These are phyloP conservation scores for Claviceps sp. DNA, from an alignment of 2,329 filamentous ascomycete species.

Conservation along the genomic window DNA sequence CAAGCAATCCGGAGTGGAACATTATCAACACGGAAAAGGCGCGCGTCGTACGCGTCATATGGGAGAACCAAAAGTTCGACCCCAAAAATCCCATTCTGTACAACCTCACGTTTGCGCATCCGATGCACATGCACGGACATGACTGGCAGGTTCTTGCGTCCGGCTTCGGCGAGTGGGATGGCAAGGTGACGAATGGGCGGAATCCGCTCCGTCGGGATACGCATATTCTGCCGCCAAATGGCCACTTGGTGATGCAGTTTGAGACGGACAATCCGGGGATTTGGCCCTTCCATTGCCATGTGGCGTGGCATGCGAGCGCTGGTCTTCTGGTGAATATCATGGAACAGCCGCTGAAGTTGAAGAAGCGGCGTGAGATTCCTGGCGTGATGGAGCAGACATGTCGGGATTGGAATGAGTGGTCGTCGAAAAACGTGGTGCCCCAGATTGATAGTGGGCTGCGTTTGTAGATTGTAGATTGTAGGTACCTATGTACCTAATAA, in stretches of 20 bases:
- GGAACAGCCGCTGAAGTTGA: neutral
- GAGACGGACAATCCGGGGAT: constrained; percentile 35
- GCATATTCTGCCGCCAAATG: constrained; percentile 29
- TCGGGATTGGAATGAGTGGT: neutral
- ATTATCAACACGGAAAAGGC: neutral
- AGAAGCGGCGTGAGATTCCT: neutral
- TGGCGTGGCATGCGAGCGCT: constrained; percentile 26
- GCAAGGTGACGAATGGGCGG: constrained; percentile 5
- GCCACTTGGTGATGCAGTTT: constrained; percentile 36
- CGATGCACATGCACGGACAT: constrained; percentile 25
- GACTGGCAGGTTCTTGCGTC: constrained; percentile 19
- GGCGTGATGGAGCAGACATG: neutral
- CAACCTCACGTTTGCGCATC: constrained; percentile 15
- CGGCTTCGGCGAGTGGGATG: constrained; percentile 11
- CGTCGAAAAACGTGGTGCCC: neutral
- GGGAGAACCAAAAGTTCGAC: neutral
- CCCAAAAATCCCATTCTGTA: constrained; percentile 3
- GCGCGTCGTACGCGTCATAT: neutral
- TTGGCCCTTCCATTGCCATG: constrained; percentile 39
- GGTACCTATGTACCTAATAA: neutral
- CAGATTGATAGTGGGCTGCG: neutral
- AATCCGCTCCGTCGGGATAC: constrained; percentile 41
- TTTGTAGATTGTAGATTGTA: neutral
- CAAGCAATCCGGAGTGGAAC: neutral
- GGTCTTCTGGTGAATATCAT: neutral